A percentile compares a stretch with the other conserved stretches of the same genome.
Evolutionary conservation across 495 filamentous ascomycete species (phyloP).

Genomic region (Penicillium antarcticum): DNA sequence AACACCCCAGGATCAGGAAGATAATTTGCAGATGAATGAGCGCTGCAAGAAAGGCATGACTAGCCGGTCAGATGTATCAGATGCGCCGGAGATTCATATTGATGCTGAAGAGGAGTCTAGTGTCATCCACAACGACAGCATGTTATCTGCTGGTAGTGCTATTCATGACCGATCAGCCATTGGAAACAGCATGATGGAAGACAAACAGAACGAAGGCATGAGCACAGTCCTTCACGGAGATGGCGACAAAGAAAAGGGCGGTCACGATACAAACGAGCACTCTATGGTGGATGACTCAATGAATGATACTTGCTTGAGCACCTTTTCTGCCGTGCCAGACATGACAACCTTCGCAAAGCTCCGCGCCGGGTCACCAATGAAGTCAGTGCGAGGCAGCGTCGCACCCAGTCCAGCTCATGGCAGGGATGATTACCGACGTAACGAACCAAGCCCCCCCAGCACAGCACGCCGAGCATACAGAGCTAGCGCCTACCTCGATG

Average conservation of each 20-base stretch:
- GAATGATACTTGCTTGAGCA: slow-evolving; percentile 82
- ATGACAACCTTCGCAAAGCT: slow-evolving; percentile 81
- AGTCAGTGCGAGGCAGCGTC: slow-evolving; percentile 35
- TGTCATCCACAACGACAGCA: slow-evolving; percentile 21
- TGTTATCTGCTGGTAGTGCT: slow-evolving; percentile 13
- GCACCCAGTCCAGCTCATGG: slow-evolving; percentile 21
- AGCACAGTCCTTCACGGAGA: slow-evolving; percentile 38
- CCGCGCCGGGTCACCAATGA: slow-evolving; percentile 54
- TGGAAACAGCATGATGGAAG: slow-evolving; percentile 38
- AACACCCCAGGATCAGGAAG: slow-evolving; percentile 29
- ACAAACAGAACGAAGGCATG: slow-evolving; percentile 43
- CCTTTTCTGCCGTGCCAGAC: slow-evolving; percentile 83
- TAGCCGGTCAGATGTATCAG: slow-evolving; percentile 16
- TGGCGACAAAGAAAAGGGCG: slow-evolving; percentile 23
- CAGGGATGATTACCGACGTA: slow-evolving; percentile 14
- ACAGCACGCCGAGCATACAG: slow-evolving; percentile 29
- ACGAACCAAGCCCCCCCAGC: slow-evolving; percentile 34
- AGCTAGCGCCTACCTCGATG: slow-evolving; percentile 31
- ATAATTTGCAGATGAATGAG: slow-evolving; percentile 16
- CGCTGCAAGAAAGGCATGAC: slow-evolving; percentile 33
- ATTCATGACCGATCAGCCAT: slow-evolving; percentile 21
- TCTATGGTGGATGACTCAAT: slow-evolving; percentile 37
- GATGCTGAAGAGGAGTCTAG: slow-evolving; percentile 31
- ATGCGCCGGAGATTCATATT: slow-evolving; percentile 26
- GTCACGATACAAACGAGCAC: slow-evolving; percentile 15